Evolutionary conservation across 139 green algal genomes (phyloP).

Genomic region (Coelastrella sp.): DNA sequence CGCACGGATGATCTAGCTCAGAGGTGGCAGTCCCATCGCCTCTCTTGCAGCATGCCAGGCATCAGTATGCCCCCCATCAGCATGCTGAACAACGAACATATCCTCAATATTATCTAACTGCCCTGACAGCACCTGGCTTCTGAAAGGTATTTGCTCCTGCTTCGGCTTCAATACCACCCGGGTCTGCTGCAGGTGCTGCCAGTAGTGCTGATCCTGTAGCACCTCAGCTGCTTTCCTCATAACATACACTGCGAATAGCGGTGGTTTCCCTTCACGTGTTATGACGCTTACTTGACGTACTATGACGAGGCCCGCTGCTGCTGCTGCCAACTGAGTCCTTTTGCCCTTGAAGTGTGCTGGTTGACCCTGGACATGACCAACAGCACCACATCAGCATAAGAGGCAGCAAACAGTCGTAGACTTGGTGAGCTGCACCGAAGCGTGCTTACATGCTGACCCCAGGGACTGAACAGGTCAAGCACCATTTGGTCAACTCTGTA

Average conservation of each 20-base stretch:
- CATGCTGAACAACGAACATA: slow-evolving; percentile 32
- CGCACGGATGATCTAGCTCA: too few relatives aligned
- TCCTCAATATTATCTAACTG: slow-evolving; percentile 4
- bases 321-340: slow-evolving; percentile 3
- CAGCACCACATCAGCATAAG: background rate
- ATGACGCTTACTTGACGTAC: slow-evolving; percentile 15
- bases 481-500: too few relatives aligned
- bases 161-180: background rate
- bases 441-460: too few relatives aligned
- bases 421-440: too few relatives aligned
- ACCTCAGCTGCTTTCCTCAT: slow-evolving; percentile 16
- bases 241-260: slow-evolving; percentile 42
- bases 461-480: too few relatives aligned
- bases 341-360: slow-evolving; percentile 29
- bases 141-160: background rate
- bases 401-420: background rate
- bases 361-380: slow-evolving; percentile 27
- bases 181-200: background rate
- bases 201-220: background rate
- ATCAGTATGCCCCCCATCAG: background rate
- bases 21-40: slow-evolving; percentile 34
- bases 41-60: slow-evolving; percentile 22
- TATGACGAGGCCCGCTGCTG: slow-evolving; percentile 22
- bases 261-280: slow-evolving; percentile 31
- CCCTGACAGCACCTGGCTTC: slow-evolving; percentile 6